These are phyloP conservation scores for Amoebophrya sp. DNA, from an alignment of 169 alveolate species.

Conservation along the genomic window DNA sequence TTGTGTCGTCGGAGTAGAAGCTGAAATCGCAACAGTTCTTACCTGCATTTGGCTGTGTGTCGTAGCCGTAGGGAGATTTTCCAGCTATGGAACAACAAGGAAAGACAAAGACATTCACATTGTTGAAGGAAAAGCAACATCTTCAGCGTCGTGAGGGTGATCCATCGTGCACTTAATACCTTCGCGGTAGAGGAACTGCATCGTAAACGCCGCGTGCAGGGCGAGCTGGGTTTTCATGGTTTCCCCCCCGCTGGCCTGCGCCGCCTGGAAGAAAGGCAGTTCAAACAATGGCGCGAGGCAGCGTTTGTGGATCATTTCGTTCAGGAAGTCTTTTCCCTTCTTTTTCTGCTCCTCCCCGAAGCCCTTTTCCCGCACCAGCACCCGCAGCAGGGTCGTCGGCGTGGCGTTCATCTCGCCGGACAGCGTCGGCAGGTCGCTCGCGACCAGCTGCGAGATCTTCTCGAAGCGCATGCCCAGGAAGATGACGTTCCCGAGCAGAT, in stretches of 20 bases:
- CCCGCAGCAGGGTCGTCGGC: neutral
- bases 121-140: too few relatives aligned
- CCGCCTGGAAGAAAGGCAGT: neutral
- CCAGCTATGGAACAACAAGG: too few relatives aligned
- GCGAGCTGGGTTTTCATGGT: neutral
- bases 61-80: too few relatives aligned
- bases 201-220: neutral
- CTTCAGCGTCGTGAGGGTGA: too few relatives aligned
- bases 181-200: neutral
- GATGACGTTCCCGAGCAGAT: conserved; percentile 68
- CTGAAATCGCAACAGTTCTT: too few relatives aligned
- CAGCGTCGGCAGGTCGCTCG: neutral
- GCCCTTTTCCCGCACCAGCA: neutral
- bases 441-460: conserved; percentile 7
- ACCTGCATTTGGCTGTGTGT: too few relatives aligned
- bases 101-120: neutral
- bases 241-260: neutral
- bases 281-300: neutral
- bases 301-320: neutral
- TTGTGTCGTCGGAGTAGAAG: too few relatives aligned
- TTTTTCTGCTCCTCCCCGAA: neutral
- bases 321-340: neutral
- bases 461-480: conserved; percentile 66
- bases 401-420: neutral
- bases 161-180: too few relatives aligned